Conservation (phyloP, 2,329 filamentous ascomycete genomes). For the Daldinia sp. region DNA sequence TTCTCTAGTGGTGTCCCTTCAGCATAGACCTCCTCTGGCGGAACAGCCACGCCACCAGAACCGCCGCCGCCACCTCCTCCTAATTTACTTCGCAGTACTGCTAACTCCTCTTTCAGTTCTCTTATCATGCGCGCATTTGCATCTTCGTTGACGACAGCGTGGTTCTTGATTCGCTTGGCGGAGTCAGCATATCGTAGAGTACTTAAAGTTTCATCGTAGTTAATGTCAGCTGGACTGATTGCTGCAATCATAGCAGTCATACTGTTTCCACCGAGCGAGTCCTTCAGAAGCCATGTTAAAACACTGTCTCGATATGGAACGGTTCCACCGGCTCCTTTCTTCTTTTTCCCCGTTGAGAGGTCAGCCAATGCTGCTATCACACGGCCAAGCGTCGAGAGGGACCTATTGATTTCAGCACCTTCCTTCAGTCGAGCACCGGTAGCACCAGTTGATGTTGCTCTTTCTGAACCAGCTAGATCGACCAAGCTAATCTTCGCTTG, state of each 20-base stretch:
- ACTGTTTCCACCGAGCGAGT: conserved; percentile 96
- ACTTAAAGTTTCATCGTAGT: conserved; percentile 97
- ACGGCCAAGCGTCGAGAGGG: conserved; percentile 93
- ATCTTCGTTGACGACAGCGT: conserved; percentile 98
- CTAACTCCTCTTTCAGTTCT: conserved; percentile 94
- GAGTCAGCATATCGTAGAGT: conserved; percentile 97
- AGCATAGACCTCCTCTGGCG: conserved; percentile 86
- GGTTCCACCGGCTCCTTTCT: conserved; percentile 77
- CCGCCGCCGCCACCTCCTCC: conserved; percentile 65
- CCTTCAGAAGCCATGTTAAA: conserved; percentile 95
- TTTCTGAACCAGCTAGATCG: conserved; percentile 96
- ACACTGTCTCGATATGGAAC: conserved; percentile 98
- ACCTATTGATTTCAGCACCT: conserved; percentile 98
- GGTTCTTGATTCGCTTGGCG: conserved; percentile 99
- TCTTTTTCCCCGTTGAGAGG: conserved; percentile 85
- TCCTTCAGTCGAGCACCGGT: conserved; percentile 96
- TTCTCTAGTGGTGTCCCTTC: conserved; percentile 93
- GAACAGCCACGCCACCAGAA: conserved; percentile 61
- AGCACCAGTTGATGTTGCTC: conserved; percentile 96
- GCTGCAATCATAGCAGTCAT: conserved; percentile 99
- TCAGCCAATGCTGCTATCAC: conserved; percentile 97
- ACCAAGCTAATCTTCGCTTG: conserved; percentile 98
- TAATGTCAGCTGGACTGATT: conserved; percentile 98
- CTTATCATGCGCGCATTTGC: conserved; percentile 99
- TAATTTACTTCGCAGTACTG: conserved; percentile 87